These are phyloP conservation scores for Yamadazyma dushanensis DNA, from an alignment of 1,139 yeast genomes.

Conservation along the genomic window DNA sequence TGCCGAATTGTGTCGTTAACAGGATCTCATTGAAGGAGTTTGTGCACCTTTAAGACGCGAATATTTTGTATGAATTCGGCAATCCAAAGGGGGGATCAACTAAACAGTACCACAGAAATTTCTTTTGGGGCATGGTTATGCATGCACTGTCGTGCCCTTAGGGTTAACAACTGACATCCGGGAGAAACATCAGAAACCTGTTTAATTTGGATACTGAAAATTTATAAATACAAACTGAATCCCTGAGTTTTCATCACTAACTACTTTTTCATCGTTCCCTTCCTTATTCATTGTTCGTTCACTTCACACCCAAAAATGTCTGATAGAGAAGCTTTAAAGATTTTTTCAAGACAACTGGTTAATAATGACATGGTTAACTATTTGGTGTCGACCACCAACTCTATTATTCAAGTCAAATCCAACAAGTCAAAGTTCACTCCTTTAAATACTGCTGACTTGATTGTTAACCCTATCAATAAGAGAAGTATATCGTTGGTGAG, in stretches of 20 bases:
- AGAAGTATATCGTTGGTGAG: conserved; percentile 40
- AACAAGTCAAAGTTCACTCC: conserved; percentile 8
- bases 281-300: not conserved
- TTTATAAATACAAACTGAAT: not conserved
- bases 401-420: conserved; percentile 64
- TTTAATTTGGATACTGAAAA: not conserved
- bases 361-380: conserved; percentile 75
- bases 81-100: conserved; percentile 5
- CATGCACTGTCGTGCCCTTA: not conserved
- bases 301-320: conserved; percentile 34
- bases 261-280: not conserved
- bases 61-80: conserved; percentile 4
- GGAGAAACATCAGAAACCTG: no score
- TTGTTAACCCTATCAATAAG: conserved; percentile 26
- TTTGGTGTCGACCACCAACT: conserved; percentile 74
- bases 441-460: conserved; percentile 10
- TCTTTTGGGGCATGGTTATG: not conserved
- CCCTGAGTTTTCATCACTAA: not conserved
- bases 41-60: not conserved
- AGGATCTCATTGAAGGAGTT: no score
- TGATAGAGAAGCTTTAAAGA: conserved; percentile 62
- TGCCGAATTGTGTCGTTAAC: no score
- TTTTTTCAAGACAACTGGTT: conserved; percentile 78
- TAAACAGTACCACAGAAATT: not conserved
- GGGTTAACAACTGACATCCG: no score